Evolutionary conservation across 805 yeast genomes (phyloP).

Genomic region (Candida nemodendra): DNA sequence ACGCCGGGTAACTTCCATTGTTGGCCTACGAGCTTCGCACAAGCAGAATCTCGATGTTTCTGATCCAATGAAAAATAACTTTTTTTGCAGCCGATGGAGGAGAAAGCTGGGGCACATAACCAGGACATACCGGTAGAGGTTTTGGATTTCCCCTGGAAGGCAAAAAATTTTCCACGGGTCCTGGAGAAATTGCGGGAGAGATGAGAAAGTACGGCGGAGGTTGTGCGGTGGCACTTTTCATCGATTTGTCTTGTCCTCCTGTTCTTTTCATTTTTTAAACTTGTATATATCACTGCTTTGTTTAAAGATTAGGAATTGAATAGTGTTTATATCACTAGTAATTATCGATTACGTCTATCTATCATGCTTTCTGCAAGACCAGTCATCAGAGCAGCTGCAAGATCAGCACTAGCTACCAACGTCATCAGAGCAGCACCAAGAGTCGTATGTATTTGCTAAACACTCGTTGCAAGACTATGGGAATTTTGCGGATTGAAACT

Average conservation of each 20-base stretch:
- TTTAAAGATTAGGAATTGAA: background rate
- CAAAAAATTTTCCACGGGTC: no score
- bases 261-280: slow-evolving; percentile 8
- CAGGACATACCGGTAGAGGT: no score
- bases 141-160: no score
- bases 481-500: slow-evolving; percentile 1
- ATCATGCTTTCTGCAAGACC: slow-evolving; percentile 82
- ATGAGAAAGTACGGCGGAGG: no score
- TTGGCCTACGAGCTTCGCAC: no score
- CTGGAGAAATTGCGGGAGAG: no score
- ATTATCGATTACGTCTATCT: slow-evolving; percentile 7
- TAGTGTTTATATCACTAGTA: background rate
- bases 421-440: slow-evolving; percentile 45
- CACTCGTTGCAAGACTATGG: no score
- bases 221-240: background rate
- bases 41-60: slow-evolving; percentile 1
- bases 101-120: slow-evolving; percentile 4
- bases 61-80: slow-evolving; percentile 11
- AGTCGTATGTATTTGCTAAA: slow-evolving; percentile 38
- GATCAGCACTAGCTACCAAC: slow-evolving; percentile 64
- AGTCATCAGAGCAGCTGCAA: slow-evolving; percentile 80
- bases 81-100: background rate
- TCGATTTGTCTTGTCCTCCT: background rate
- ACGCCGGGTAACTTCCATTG: no score
- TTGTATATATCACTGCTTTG: background rate